Evolutionary conservation across 192 early-diverging fungal species (phyloP).

Genomic region (Geranomyces michiganensis): DNA sequence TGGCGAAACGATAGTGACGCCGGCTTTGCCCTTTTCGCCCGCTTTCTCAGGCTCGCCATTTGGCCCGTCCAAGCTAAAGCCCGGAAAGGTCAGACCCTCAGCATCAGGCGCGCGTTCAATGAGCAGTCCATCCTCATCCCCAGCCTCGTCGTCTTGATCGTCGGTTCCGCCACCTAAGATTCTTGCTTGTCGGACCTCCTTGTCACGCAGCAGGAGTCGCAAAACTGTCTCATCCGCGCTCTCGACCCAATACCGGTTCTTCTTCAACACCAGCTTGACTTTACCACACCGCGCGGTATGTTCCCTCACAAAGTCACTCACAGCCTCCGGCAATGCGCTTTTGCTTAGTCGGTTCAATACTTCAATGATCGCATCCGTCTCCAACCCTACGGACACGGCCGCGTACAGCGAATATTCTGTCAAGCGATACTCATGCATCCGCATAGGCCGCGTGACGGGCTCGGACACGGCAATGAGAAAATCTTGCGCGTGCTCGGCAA

Average conservation of each 20-base stretch:
- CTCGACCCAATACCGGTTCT: slow-evolving; percentile 94
- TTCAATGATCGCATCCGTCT: slow-evolving; percentile 88
- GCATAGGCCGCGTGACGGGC: slow-evolving; percentile 66
- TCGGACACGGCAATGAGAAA: slow-evolving; percentile 91
- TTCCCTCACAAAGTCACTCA: slow-evolving; percentile 75
- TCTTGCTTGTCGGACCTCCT: slow-evolving; percentile 67
- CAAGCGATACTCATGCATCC: slow-evolving; percentile 89
- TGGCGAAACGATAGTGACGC: background rate
- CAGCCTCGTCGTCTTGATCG: background rate
- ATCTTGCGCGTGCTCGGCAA: slow-evolving; percentile 94
- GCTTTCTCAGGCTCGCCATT: too few species aligned
- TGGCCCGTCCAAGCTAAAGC: slow-evolving; percentile 1
- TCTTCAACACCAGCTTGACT: slow-evolving; percentile 94
- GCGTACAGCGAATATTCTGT: slow-evolving; percentile 96
- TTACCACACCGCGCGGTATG: slow-evolving; percentile 92
- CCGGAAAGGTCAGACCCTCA: slow-evolving; percentile 18
- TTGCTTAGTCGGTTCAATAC: slow-evolving; percentile 91
- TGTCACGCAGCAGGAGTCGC: slow-evolving; percentile 76
- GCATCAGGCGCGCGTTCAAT: slow-evolving; percentile 27
- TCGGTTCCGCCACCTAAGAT: slow-evolving; percentile 1
- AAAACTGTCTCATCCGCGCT: slow-evolving; percentile 80
- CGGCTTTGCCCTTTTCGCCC: too few species aligned
- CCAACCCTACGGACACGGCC: slow-evolving; percentile 93
- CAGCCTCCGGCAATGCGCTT: slow-evolving; percentile 65
- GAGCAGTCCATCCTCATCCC: slow-evolving; percentile 22